Evolutionary conservation across 2,329 filamentous ascomycete genomes (phyloP).

Genomic region (Incumbomyces delicatus): DNA sequence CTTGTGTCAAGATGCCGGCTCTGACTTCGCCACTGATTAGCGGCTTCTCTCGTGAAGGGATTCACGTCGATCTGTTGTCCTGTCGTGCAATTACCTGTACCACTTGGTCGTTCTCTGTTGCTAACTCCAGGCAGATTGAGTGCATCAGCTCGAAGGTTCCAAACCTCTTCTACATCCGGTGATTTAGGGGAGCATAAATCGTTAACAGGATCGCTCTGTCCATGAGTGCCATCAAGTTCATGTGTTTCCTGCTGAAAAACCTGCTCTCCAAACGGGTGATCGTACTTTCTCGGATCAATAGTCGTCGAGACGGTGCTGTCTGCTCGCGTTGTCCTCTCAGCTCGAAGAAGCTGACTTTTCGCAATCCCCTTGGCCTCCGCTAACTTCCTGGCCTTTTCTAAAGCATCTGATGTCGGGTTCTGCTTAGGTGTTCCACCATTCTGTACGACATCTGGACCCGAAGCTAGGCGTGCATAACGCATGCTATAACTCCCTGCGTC

Average conservation of each 20-base stretch:
- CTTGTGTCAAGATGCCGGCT: slow-evolving; percentile 3
- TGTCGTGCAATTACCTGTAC: too few species aligned
- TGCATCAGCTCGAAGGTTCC: not conserved
- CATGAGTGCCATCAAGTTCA: too few species aligned
- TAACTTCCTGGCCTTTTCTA: not conserved
- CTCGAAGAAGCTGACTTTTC: slow-evolving; percentile 4
- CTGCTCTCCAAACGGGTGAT: too few species aligned
- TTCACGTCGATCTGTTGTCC: not conserved
- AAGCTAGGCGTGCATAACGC: not conserved
- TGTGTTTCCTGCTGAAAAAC: too few species aligned
- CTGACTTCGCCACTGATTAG: slow-evolving; percentile 9
- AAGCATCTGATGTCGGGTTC: not conserved
- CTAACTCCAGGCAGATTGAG: too few species aligned
- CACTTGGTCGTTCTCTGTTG: too few species aligned
- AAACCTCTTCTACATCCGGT: not conserved
- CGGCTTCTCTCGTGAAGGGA: slow-evolving; percentile 8
- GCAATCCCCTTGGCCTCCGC: not conserved
- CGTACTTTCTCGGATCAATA: too few species aligned
- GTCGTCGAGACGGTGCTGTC: too few species aligned
- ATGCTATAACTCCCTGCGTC: too few species aligned
- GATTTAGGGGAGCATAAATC: too few species aligned
- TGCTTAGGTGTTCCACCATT: not conserved
- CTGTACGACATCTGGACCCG: not conserved
- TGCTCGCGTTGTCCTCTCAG: not conserved
- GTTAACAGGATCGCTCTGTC: not conserved